Evolutionary conservation across 164 flowering plant genomes (phyloP), one percentile per base, ranked within the genome.

Genomic region (Piper betle): DNA sequence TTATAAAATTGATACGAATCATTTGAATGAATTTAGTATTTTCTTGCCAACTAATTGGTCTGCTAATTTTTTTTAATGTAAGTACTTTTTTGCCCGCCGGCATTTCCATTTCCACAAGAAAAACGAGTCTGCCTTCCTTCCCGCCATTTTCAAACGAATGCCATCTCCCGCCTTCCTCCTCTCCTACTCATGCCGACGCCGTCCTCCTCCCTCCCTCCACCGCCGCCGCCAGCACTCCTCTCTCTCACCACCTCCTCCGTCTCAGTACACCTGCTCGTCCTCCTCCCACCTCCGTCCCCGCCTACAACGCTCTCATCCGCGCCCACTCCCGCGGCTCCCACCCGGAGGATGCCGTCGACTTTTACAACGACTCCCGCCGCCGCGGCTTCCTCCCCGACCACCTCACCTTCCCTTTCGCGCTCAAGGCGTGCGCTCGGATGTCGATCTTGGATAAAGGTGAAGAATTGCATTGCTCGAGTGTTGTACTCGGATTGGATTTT

Each of bases 371-470:
- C 4, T 67, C 70, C 73, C 66, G 65, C 19, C 68, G 52, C 16
- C 62, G 52, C 59, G 63, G 57, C 19, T 37, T 68, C 48, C 61
- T 53, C 1, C 74, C 74, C 18, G 71, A 70, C 58, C 64, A 74
- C 33, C 68, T 62, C 39, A 71, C 77, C n/a, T 71, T 74, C 64
- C 77, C 77, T 13, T 70, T 68, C 38, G 60, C 68, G 37, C 74
- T 74, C 50, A 71, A 74, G 57, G 60, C 77, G 2, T 74, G 74
- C 37, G 53, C 41, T 4, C 66, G 69, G 8, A 40, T 68, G 55
- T 62, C 39, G 9, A 15, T 54, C 43, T 20, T 37, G 4, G 15
- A 58, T 2, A 74, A 74, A 59, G 69, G 67, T 11, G 19, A 41
- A 53, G 74, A 74, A 53, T 16, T 71, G 66, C 77, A 74, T 40